Percentiles rank a stretch among this genome's conserved stretches.
phyloP scores from a whole-genome alignment of 2,329 filamentous ascomycete genomes.

The Stachybotrys echinatus region DNA sequence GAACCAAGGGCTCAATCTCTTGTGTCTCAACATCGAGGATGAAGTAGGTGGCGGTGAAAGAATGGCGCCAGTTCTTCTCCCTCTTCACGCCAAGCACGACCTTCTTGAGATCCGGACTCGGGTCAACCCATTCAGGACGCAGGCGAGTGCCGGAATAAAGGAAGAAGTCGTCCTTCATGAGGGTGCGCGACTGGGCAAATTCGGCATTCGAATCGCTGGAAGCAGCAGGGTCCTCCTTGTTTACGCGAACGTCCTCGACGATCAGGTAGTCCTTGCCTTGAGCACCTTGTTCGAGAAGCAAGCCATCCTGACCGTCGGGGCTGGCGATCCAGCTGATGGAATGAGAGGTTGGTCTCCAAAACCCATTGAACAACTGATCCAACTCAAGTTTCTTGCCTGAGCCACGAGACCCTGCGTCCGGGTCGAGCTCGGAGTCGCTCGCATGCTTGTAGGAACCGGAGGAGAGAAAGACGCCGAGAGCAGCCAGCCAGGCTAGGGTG shows the following conservation, averaged over 20 bases:
- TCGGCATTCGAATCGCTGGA: slow-evolving; percentile 22
- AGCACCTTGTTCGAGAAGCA: slow-evolving; percentile 69
- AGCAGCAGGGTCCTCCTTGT: slow-evolving; percentile 22
- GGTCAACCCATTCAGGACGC: slow-evolving; percentile 58
- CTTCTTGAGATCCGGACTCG: slow-evolving; percentile 79
- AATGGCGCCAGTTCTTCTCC: slow-evolving; percentile 83
- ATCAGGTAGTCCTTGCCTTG: slow-evolving; percentile 69
- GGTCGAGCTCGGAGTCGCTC: slow-evolving; percentile 60
- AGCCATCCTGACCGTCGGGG: slow-evolving; percentile 71
- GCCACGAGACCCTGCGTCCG: slow-evolving; percentile 57
- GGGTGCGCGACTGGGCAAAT: slow-evolving; percentile 51
- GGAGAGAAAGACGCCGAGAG: slow-evolving; percentile 61
- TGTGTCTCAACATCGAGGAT: slow-evolving; percentile 86
- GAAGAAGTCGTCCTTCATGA: slow-evolving; percentile 70
- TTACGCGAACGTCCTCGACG: slow-evolving; percentile 74
- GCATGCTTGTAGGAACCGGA: slow-evolving; percentile 61
- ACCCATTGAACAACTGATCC: slow-evolving; percentile 61
- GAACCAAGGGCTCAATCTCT: slow-evolving; percentile 70
- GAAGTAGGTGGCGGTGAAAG: slow-evolving; percentile 81
- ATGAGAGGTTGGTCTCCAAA: slow-evolving; percentile 60
- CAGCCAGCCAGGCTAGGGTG: slow-evolving; percentile 62
- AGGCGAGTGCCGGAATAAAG: slow-evolving; percentile 50
- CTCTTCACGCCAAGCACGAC: slow-evolving; percentile 74
- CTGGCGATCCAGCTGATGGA: slow-evolving; percentile 74
- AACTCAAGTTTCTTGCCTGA: slow-evolving; percentile 69